Evolutionary conservation across 192 early-diverging fungal species (phyloP).

Genomic region (Coemansia reversa): DNA sequence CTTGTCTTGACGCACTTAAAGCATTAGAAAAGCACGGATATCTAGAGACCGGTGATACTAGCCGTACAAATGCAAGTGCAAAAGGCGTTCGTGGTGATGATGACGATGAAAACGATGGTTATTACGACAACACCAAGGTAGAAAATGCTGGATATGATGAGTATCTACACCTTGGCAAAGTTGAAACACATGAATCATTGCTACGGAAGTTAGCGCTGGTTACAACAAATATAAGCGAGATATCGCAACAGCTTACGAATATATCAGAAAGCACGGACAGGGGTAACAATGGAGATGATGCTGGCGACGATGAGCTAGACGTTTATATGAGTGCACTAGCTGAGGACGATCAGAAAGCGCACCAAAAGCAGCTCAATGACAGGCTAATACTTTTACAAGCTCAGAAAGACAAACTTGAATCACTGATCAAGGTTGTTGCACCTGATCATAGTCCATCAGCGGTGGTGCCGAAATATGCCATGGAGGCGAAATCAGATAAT

Average conservation of each 20-base stretch:
- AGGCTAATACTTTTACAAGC: slow-evolving; percentile 52
- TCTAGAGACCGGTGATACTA: slow-evolving; percentile 24
- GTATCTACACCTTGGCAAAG: slow-evolving; percentile 30
- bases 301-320: slow-evolving; percentile 63
- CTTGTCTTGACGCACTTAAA: slow-evolving; percentile 64
- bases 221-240: slow-evolving; percentile 35
- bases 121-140: slow-evolving; percentile 59
- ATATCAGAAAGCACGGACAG: background rate
- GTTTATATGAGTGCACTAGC: slow-evolving; percentile 62
- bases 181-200: slow-evolving; percentile 70
- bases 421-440: slow-evolving; percentile 29
- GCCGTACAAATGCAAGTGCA: background rate
- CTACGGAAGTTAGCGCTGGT: slow-evolving; percentile 31
- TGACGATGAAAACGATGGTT: slow-evolving; percentile 61
- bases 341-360: slow-evolving; percentile 44
- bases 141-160: slow-evolving; percentile 23
- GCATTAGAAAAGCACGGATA: slow-evolving; percentile 58
- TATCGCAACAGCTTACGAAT: slow-evolving; percentile 9
- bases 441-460: slow-evolving; percentile 13
- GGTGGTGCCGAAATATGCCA: background rate
- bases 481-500: background rate
- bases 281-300: slow-evolving; percentile 3
- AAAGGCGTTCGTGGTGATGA: slow-evolving; percentile 24
- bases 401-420: slow-evolving; percentile 27
- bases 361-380: slow-evolving; percentile 41